Conservation (phyloP, 192 early-diverging fungal genomes). For the Rhizophagus clarus region DNA sequence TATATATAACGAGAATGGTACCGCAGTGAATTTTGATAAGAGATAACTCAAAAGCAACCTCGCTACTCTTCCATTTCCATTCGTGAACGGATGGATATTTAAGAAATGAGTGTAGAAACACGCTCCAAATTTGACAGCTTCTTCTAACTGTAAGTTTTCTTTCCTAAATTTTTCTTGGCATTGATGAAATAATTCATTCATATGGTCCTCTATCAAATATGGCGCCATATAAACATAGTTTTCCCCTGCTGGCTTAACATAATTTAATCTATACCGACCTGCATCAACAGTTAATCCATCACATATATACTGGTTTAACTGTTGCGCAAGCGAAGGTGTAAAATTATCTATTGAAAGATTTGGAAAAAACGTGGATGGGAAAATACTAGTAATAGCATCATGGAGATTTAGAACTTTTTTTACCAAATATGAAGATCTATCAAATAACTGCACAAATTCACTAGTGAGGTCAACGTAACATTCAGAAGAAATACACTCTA, state of each 20-base stretch:
- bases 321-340: slow-evolving; percentile 15
- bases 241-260: slow-evolving; percentile 17
- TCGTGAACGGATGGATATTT: slow-evolving; percentile 14
- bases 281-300: slow-evolving; percentile 19
- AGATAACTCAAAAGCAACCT: slow-evolving; percentile 29
- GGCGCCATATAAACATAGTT: slow-evolving; percentile 10
- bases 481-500: slow-evolving; percentile 18
- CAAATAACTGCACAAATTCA: slow-evolving; percentile 6
- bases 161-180: slow-evolving; percentile 18
- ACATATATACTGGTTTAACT: slow-evolving; percentile 12
- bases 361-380: slow-evolving; percentile 20
- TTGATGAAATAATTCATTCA: slow-evolving; percentile 17
- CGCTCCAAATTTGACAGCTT: slow-evolving; percentile 27
- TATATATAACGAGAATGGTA: slow-evolving; percentile 27
- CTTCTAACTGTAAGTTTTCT: slow-evolving; percentile 17
- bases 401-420: slow-evolving; percentile 20
- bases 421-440: not conserved
- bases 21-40: slow-evolving; percentile 23
- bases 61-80: slow-evolving; percentile 32
- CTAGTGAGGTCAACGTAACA: slow-evolving; percentile 1
- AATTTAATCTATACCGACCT: slow-evolving; percentile 17
- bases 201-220: slow-evolving; percentile 17
- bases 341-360: slow-evolving; percentile 20
- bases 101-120: slow-evolving; percentile 10
- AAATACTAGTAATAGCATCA: slow-evolving; percentile 3